Conservation (phyloP, 202 grass and related monocot genomes). For the Zoysia matrella region DNA sequence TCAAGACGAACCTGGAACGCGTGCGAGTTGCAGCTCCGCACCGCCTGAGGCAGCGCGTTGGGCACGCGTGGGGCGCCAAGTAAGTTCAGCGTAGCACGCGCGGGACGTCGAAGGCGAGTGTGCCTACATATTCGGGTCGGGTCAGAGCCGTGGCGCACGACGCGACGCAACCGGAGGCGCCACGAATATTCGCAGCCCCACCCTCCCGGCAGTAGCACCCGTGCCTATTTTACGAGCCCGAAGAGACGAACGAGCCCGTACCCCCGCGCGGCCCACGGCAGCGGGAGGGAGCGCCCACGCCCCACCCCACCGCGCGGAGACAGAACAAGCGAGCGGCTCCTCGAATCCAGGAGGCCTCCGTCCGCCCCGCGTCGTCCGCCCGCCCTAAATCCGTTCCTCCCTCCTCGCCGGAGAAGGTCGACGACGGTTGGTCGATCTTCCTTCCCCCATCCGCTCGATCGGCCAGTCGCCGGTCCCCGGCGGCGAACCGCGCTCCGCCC, state of each 20-base stretch:
- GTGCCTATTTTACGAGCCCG: too few relatives aligned
- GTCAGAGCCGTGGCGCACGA: neutral
- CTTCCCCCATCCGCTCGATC: neutral
- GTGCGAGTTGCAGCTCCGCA: neutral
- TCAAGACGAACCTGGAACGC: neutral
- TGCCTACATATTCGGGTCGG: neutral
- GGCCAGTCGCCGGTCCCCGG: neutral
- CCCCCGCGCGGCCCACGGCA: too few relatives aligned
- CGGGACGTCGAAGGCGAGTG: too few relatives aligned
- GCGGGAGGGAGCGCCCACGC: too few relatives aligned
- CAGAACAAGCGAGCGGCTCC: constrained; percentile 45
- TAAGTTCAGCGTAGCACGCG: neutral
- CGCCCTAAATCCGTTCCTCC: constrained; percentile 24
- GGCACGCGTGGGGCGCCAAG: neutral
- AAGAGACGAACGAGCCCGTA: neutral
- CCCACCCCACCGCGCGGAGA: neutral
- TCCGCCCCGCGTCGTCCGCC: neutral
- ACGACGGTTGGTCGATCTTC: neutral
- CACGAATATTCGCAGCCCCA: constrained; percentile 25
- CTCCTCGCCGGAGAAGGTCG: constrained; percentile 3
- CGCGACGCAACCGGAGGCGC: neutral
- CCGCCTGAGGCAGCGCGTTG: neutral
- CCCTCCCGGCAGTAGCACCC: neutral
- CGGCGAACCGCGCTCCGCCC: neutral
- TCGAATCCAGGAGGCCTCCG: constrained; percentile 35